Conservation (phyloP, 805 yeast genomes). For the Babjeviella inositovora region DNA sequence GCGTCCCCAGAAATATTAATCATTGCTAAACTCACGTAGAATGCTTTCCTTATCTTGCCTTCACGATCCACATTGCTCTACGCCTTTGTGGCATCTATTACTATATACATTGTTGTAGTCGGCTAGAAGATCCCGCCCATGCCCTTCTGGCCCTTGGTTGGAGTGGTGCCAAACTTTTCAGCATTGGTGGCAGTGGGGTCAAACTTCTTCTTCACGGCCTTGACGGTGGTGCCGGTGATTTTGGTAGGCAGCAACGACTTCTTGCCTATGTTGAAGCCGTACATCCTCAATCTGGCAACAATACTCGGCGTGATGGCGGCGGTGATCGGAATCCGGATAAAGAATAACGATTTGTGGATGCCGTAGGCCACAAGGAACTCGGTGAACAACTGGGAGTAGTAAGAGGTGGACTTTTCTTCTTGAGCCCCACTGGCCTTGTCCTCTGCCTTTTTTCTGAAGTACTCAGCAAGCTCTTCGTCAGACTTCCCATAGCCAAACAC, state of each 20-base stretch:
- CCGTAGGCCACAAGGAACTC: constrained; percentile 89
- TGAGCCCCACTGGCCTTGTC: constrained; percentile 1
- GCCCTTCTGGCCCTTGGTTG: constrained; percentile 38
- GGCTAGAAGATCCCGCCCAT: constrained; percentile 36
- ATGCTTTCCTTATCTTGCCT: too few relatives aligned
- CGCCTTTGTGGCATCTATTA: too few relatives aligned
- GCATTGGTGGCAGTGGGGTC: constrained; percentile 17
- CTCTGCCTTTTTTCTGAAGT: constrained; percentile 14
- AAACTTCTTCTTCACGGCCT: constrained; percentile 5
- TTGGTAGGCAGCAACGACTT: constrained; percentile 21
- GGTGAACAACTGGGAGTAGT: constrained; percentile 46
- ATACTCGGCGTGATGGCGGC: constrained; percentile 84
- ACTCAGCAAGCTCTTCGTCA: constrained; percentile 19
- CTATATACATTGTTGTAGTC: too few relatives aligned
- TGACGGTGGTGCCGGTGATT: constrained; percentile 2
- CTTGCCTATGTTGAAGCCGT: constrained; percentile 71
- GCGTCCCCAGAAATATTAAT: too few relatives aligned
- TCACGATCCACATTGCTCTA: too few relatives aligned
- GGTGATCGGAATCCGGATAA: constrained; percentile 76
- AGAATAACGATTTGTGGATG: constrained; percentile 72
- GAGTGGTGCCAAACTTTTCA: constrained; percentile 35
- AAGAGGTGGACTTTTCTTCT: background rate
- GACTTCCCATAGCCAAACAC: constrained; percentile 44
- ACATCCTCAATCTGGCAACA: constrained; percentile 43
- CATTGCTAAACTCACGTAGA: too few relatives aligned